phyloP scores from a whole-genome alignment of 306 rosid species.

The Nissolia schottii region DNA sequence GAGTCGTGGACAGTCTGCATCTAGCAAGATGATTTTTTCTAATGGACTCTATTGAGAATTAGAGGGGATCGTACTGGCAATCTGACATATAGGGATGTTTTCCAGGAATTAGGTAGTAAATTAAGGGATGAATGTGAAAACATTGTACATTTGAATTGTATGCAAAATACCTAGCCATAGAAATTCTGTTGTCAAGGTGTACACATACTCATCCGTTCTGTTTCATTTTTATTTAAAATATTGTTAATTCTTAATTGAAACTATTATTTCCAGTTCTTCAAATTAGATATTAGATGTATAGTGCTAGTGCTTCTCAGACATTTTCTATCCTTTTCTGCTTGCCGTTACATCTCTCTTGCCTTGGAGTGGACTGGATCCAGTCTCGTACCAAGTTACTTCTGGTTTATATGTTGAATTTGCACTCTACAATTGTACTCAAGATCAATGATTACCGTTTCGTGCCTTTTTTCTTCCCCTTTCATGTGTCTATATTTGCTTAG shows the following conservation, averaged over 20 bases:
- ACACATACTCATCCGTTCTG: not conserved
- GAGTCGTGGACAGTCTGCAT: slow-evolving; percentile 29
- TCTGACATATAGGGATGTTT: slow-evolving; percentile 15
- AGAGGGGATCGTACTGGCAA: slow-evolving; percentile 21
- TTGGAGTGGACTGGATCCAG: not conserved
- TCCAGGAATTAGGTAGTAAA: slow-evolving; percentile 28
- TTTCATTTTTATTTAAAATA: not conserved
- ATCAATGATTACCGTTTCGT: not conserved
- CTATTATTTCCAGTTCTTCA: slow-evolving; percentile 27
- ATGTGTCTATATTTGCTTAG: not conserved
- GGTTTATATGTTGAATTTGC: slow-evolving; percentile 10
- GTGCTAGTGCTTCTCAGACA: not conserved
- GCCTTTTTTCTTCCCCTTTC: not conserved
- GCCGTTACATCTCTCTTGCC: not conserved
- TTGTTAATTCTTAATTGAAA: slow-evolving; percentile 17
- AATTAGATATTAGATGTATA: not conserved
- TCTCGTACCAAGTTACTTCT: not conserved
- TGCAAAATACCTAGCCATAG: slow-evolving; percentile 46
- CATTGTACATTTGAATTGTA: slow-evolving; percentile 54
- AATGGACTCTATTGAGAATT: slow-evolving; percentile 32
- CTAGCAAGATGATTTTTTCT: slow-evolving; percentile 27
- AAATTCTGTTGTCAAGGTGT: slow-evolving; percentile 36
- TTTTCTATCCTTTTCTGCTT: not conserved
- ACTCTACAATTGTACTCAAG: not conserved
- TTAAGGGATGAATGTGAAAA: slow-evolving; percentile 39